Percentiles rank a stretch among this genome's conserved stretches.
Evolutionary conservation across 2,329 filamentous ascomycete genomes (phyloP).

Genomic region (Cytospora piceicola): DNA sequence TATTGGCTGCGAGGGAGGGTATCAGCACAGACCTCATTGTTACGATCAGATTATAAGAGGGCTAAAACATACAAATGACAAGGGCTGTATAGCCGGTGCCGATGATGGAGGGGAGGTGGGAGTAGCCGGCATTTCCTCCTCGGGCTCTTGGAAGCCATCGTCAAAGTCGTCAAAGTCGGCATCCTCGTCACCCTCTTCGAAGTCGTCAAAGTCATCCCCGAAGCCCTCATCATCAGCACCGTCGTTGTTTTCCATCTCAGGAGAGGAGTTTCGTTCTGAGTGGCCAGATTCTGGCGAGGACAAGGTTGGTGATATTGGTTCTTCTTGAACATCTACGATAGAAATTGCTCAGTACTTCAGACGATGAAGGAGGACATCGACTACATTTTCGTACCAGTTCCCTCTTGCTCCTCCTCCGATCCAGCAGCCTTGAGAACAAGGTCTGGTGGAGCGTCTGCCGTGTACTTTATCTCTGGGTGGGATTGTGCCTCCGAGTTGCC

Average conservation of each 20-base stretch:
- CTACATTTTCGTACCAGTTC: slow-evolving; percentile 45
- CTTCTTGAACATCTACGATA: slow-evolving; percentile 41
- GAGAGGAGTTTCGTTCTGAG: slow-evolving; percentile 40
- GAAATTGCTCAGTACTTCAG: slow-evolving; percentile 38
- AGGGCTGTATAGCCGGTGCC: slow-evolving; percentile 34
- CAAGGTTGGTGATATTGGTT: slow-evolving; percentile 43
- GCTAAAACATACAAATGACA: slow-evolving; percentile 37
- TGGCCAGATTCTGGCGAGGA: slow-evolving; percentile 37
- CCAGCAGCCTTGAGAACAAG: slow-evolving; percentile 52
- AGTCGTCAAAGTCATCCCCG: slow-evolving; percentile 65
- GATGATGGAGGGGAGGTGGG: slow-evolving; percentile 48
- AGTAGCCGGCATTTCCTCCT: slow-evolving; percentile 38
- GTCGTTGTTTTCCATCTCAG: slow-evolving; percentile 31
- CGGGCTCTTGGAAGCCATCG: slow-evolving; percentile 68
- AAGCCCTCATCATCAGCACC: slow-evolving; percentile 46
- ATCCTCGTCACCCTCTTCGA: slow-evolving; percentile 61
- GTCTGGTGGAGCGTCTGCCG: slow-evolving; percentile 59
- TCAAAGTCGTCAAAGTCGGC: slow-evolving; percentile 72
- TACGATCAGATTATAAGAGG: neutral
- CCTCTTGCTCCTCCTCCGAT: slow-evolving; percentile 40
- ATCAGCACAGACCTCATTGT: slow-evolving; percentile 11
- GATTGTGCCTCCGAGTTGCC: slow-evolving; percentile 51
- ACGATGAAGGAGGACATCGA: slow-evolving; percentile 32
- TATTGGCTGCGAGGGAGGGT: slow-evolving; percentile 56
- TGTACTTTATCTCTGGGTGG: slow-evolving; percentile 49